Percentiles rank a stretch among this genome's conserved stretches.
phyloP scores from a whole-genome alignment of 2,329 filamentous ascomycete species.

The Escovopsis sp. region DNA sequence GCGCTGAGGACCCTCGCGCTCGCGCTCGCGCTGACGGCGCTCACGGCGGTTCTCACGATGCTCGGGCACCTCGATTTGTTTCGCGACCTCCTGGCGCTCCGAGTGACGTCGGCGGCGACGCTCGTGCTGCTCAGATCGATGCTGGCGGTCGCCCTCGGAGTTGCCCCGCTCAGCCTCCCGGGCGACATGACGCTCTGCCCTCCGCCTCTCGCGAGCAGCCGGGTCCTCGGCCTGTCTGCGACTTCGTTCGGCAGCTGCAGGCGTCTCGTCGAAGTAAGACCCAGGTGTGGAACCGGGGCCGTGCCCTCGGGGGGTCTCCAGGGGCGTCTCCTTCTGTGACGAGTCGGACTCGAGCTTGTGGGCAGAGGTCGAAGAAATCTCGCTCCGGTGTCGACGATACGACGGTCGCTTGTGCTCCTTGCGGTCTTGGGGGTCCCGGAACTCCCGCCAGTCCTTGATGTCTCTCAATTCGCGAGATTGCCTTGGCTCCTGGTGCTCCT shows the following conservation, averaged over 20 bases:
- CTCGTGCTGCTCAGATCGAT: neutral
- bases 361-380: slow-evolving; percentile 11
- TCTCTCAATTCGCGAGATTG: too few relatives aligned
- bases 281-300: slow-evolving; percentile 29
- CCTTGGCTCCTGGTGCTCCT: too few relatives aligned
- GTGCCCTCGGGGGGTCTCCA: slow-evolving; percentile 26
- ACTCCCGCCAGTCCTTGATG: neutral
- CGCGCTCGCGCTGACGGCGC: slow-evolving; percentile 1
- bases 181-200: slow-evolving; percentile 10
- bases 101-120: slow-evolving; percentile 2
- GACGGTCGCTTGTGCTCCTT: neutral
- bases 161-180: slow-evolving; percentile 2
- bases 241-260: slow-evolving; percentile 18
- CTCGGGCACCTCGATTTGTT: slow-evolving; percentile 4
- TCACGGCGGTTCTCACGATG: slow-evolving; percentile 5
- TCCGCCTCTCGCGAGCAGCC: slow-evolving; percentile 31
- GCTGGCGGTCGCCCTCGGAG: neutral
- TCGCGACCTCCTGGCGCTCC: slow-evolving; percentile 5
- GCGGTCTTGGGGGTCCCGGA: slow-evolving; percentile 10
- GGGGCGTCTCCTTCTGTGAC: slow-evolving; percentile 18
- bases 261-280: slow-evolving; percentile 17
- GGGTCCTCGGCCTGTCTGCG: slow-evolving; percentile 35
- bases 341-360: slow-evolving; percentile 3
- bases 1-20: slow-evolving; percentile 1
- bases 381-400: slow-evolving; percentile 25